Base-by-base conservation (phyloP, 2,329 filamentous ascomycete genomes). In the Epichloe scottii region DNA sequence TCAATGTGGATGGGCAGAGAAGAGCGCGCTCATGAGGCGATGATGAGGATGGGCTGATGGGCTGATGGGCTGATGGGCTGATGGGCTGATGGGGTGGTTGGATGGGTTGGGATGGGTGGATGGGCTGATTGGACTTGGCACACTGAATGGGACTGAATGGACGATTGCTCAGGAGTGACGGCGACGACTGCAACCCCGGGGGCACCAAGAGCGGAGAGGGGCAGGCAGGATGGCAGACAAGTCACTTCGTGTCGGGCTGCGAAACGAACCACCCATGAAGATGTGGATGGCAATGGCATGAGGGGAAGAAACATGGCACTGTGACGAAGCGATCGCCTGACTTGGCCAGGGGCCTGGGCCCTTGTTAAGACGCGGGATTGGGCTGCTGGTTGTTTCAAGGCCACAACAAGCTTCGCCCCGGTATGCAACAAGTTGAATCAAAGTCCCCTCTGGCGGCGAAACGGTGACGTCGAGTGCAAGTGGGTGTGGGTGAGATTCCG, bases 401-500 rank as follows among this genome's bases (percentile, higher is more conserved):
- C n/a, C 14, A 8, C 35, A 38, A 38, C 14, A 38, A 38, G 35
- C 35, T 38, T 38, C 39, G 14, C n/a, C 17, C n/a, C 39, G 39
- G 40, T 21, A 42, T 42, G 40, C 15, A 23, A 42, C n/a, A n/a
- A 4, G 26, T 30, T 30, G 26, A 30, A 30, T 30, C 26, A 10
- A 30, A 10, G 8, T 30, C 26, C 8, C 21, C 10, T 19, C 42
- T 45, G 26, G 30, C 15, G 14, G 33, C 19, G 26, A 45, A 44
- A 35, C 48, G n/a, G 48, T 50, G 48, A 45, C 48, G 48, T 50
- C 35, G 40, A 50, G n/a, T 10, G n/a, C 17, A 12, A 12, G 19
- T 23, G 41, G 41, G 23, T 21, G 21, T 21, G 21, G 39, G 21
- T 23, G 41, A 4, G 19, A 5, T 40, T 37, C 37, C 44, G 44